These are phyloP conservation scores for Casuarina cunninghamiana DNA, from an alignment of 306 rosid species.

Conservation along the genomic window DNA sequence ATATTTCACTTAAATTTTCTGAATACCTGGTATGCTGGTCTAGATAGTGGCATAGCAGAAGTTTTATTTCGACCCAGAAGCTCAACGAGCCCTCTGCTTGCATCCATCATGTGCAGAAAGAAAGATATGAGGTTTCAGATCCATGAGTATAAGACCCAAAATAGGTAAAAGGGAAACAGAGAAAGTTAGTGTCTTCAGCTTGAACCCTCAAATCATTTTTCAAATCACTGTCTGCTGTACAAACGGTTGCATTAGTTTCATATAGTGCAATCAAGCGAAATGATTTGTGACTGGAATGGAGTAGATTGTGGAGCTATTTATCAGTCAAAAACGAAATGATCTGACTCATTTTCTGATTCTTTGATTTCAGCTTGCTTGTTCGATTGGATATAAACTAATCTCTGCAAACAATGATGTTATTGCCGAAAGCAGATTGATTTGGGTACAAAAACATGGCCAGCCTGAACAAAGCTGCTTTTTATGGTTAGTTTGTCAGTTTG, in stretches of 20 bases:
- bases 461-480: neutral
- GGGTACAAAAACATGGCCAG: neutral
- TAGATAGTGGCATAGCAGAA: neutral
- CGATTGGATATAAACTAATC: constrained; percentile 24
- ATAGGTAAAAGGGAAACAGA: neutral
- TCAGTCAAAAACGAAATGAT: neutral
- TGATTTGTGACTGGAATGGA: neutral
- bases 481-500: neutral
- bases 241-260: neutral
- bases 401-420: neutral
- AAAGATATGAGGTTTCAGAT: neutral
- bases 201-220: neutral
- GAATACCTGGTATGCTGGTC: neutral
- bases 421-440: neutral
- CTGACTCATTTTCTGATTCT: neutral
- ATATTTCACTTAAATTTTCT: neutral
- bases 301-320: neutral
- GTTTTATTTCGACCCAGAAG: neutral
- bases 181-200: neutral
- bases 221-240: neutral
- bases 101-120: neutral
- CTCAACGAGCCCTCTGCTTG: neutral
- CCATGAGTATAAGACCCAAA: neutral
- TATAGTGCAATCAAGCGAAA: neutral
- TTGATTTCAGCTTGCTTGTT: constrained; percentile 31